Conservation (phyloP, 805 yeast genomes). For the Candida adriatica region DNA sequence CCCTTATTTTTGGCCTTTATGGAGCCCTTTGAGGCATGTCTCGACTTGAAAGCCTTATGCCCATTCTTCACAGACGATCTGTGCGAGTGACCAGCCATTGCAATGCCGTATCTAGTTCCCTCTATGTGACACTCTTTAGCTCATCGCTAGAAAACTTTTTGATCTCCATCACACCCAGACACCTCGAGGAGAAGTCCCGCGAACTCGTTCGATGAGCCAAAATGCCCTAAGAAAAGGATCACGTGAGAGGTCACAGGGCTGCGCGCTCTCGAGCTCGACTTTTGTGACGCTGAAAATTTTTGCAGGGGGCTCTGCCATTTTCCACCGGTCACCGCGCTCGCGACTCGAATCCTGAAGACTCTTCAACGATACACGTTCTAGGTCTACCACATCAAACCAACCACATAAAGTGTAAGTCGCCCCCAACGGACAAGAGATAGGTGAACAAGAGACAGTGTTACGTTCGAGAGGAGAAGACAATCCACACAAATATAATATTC, state of each 20-base stretch:
- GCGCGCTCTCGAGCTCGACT: neutral
- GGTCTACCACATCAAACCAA: too few relatives aligned
- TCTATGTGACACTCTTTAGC: neutral
- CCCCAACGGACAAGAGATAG: too few relatives aligned
- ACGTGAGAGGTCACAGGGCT: constrained; percentile 9
- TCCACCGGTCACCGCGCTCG: constrained; percentile 4
- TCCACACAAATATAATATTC: too few relatives aligned
- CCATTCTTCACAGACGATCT: constrained; percentile 76
- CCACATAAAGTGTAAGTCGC: too few relatives aligned
- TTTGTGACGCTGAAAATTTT: constrained; percentile 19
- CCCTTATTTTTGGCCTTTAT: constrained; percentile 78
- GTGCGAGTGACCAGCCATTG: constrained; percentile 75
- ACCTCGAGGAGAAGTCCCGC: constrained; percentile 5
- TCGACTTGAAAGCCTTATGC: constrained; percentile 87
- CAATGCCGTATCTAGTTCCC: neutral
- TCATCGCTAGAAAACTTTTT: constrained; percentile 7
- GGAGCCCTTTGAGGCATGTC: constrained; percentile 85
- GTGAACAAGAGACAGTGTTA: too few relatives aligned
- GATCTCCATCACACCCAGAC: constrained; percentile 3
- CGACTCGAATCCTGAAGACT: constrained; percentile 7
- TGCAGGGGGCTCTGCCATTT: constrained; percentile 6
- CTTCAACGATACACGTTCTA: too few relatives aligned
- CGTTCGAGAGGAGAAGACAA: too few relatives aligned
- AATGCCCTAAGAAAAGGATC: constrained; percentile 6
- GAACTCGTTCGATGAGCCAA: constrained; percentile 2